Evolutionary conservation across 1,139 yeast species (phyloP).

Genomic region (Yamadazyma pseudoaaseri): DNA sequence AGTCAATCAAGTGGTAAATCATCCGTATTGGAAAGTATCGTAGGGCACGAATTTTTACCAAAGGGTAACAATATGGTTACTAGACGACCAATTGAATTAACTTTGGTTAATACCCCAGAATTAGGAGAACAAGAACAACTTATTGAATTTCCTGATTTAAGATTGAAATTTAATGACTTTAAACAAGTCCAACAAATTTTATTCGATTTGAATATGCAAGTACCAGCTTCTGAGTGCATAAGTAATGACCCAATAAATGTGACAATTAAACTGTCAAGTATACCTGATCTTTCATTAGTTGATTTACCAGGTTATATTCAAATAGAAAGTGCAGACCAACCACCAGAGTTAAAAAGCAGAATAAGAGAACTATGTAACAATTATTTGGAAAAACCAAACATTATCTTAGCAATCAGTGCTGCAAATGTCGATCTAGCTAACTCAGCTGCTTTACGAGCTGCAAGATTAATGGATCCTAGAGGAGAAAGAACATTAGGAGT

Average conservation of each 20-base stretch:
- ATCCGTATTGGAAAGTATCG: conserved; percentile 88
- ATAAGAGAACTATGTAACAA: conserved; percentile 79
- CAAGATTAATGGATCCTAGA: conserved; percentile 87
- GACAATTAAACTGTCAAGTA: conserved; percentile 85
- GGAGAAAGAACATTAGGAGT: conserved; percentile 97
- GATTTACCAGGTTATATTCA: conserved; percentile 98
- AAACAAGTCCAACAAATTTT: conserved; percentile 81
- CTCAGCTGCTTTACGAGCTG: conserved; percentile 89
- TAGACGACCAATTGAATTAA: conserved; percentile 89
- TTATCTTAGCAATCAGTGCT: conserved; percentile 91
- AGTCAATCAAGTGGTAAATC: conserved; percentile 98
- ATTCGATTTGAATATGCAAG: conserved; percentile 87
- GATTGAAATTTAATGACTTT: conserved; percentile 82
- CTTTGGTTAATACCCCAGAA: conserved; percentile 82
- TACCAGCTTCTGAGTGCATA: conserved; percentile 79
- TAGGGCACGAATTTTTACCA: conserved; percentile 92
- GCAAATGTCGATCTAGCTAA: conserved; percentile 98
- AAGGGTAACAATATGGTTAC: conserved; percentile 97
- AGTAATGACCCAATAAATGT: conserved; percentile 90
- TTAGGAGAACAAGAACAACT: conserved; percentile 65
- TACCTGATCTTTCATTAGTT: conserved; percentile 90
- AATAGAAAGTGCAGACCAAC: conserved; percentile 96
- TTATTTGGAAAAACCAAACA: conserved; percentile 88
- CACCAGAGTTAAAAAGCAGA: conserved; percentile 73
- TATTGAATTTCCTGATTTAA: conserved; percentile 92